A percentile compares a stretch with the other conserved stretches of the same genome.
Evolutionary conservation across 805 yeast species (phyloP).

Genomic region (Saccharomycopsis synnaedendra): DNA sequence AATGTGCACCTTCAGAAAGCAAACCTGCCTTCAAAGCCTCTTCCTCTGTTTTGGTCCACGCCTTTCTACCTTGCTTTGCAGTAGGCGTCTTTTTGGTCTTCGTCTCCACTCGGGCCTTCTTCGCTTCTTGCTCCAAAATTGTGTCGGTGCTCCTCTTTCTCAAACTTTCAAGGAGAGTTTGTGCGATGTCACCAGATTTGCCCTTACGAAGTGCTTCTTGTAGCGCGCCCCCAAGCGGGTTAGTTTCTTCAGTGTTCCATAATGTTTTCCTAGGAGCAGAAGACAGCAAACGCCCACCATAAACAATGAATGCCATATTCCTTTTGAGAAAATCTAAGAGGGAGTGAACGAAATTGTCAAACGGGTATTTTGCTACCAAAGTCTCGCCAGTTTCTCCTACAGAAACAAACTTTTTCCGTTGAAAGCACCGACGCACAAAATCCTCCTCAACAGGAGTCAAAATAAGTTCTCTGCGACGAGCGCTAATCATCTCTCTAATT

Average conservation of each 20-base stretch:
- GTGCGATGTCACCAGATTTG: not conserved
- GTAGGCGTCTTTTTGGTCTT: not conserved
- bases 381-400: constrained; percentile 35
- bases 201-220: no score
- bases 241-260: constrained; percentile 3
- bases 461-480: constrained; percentile 23
- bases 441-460: constrained; percentile 73
- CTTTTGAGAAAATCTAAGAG: constrained; percentile 67
- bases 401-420: constrained; percentile 53
- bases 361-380: constrained; percentile 65
- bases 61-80: constrained; percentile 33
- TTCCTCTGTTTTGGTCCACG: constrained; percentile 89
- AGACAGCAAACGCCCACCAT: constrained; percentile 44
- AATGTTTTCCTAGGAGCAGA: constrained; percentile 5
- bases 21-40: constrained; percentile 72
- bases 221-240: not conserved
- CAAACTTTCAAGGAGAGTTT: not conserved
- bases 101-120: not conserved
- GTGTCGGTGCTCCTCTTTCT: not conserved
- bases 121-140: not conserved
- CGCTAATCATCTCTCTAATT: constrained; percentile 12
- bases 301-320: constrained; percentile 58
- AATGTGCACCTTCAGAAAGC: constrained; percentile 75
- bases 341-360: constrained; percentile 76
- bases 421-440: constrained; percentile 61